phyloP scores from a whole-genome alignment of 306 rosid genomes.

The Trichosanthes cucumerina region DNA sequence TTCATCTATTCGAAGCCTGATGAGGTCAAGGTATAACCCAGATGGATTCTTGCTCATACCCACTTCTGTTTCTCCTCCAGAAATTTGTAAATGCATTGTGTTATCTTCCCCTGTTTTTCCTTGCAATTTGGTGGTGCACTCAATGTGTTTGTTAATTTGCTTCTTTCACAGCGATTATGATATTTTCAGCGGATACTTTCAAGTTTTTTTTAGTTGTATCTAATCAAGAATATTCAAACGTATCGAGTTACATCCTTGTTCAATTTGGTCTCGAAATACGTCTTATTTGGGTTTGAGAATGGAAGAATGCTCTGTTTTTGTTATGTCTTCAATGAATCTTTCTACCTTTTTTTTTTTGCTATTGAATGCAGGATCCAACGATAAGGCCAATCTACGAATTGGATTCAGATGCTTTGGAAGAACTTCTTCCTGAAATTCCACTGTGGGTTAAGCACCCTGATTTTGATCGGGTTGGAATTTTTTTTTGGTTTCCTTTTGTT shows the following conservation, averaged over 20 bases:
- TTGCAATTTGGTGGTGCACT: neutral
- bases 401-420: constrained; percentile 58
- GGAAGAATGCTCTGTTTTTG: neutral
- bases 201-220: neutral
- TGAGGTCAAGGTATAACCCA: constrained; percentile 46
- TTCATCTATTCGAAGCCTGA: constrained; percentile 57
- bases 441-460: constrained; percentile 83
- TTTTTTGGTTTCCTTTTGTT: neutral
- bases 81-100: neutral
- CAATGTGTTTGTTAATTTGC: neutral
- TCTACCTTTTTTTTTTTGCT: neutral
- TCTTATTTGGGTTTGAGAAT: neutral
- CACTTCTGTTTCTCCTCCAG: neutral
- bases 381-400: constrained; percentile 57
- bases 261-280: neutral
- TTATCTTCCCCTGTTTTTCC: neutral
- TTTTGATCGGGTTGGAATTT: constrained; percentile 59
- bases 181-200: neutral
- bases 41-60: neutral
- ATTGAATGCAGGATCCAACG: constrained; percentile 50
- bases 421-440: constrained; percentile 69
- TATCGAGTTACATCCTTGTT: neutral
- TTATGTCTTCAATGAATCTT: neutral
- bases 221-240: neutral
- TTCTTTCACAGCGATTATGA: neutral